These are phyloP conservation scores for Talaromyces rugulosus DNA, from an alignment of 2,329 filamentous ascomycete genomes.

Conservation along the genomic window DNA sequence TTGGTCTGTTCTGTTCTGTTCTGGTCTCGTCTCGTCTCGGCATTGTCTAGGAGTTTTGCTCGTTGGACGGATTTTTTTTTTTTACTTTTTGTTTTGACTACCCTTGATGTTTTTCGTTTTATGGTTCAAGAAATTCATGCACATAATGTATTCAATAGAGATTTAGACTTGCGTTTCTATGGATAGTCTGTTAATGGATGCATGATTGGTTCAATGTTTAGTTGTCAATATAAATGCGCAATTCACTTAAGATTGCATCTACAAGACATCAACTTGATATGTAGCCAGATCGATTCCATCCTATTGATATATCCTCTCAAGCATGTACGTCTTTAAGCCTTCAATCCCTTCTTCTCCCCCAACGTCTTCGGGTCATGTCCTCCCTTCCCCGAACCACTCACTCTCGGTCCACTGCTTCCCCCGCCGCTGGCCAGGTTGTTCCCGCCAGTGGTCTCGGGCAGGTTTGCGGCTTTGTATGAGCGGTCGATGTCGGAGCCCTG, in stretches of 20 bases:
- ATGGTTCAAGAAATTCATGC: not conserved
- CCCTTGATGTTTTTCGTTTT: not conserved
- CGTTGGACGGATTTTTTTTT: not conserved
- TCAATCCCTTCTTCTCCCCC: conserved; percentile 33
- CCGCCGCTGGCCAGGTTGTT: conserved; percentile 21
- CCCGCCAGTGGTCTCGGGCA: conserved; percentile 31
- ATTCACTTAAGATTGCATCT: not conserved
- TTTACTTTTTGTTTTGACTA: not conserved
- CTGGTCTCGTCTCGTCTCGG: not conserved
- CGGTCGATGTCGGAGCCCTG: conserved; percentile 24
- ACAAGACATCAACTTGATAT: not conserved
- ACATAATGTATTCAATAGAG: not conserved
- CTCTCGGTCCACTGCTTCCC: conserved; percentile 20
- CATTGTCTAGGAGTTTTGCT: not conserved
- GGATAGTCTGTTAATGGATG: not conserved
- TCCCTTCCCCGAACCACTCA: conserved; percentile 32
- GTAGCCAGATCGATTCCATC: too few species aligned
- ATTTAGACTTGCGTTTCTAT: not conserved
- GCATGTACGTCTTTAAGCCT: conserved; percentile 9
- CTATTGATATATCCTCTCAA: too few species aligned
- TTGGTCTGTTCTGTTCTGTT: not conserved
- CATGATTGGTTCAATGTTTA: not conserved
- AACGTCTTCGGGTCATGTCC: conserved; percentile 29
- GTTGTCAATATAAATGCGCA: not conserved
- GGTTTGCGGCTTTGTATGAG: conserved; percentile 27